Evolutionary conservation across 345 rosid genomes (phyloP), one percentile per base, ranked within the genome.

Genomic region (Eucalyptus curtisii): DNA sequence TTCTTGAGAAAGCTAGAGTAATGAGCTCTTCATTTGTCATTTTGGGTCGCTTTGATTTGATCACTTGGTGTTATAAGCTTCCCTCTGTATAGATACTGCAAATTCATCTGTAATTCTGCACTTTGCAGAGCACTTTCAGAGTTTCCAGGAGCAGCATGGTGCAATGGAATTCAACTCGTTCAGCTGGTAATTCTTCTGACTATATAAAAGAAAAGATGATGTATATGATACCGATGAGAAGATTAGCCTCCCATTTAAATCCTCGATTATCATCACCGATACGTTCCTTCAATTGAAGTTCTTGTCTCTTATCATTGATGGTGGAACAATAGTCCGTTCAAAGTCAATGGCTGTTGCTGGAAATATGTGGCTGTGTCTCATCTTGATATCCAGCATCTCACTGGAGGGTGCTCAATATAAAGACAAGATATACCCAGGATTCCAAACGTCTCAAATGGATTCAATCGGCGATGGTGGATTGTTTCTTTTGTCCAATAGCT

Each of bases 371-470:
- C 89, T 25, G 40, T 94, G 90, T 57, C 61, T 93, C 55, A 24
- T 91, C 25, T 66, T 91, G 85, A 31, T 89, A n/a, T 89, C 91
- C 19, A 90, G 91, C 71, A 88, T 88, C 87, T 92, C 92, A 33
- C 89, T 61, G 92, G 96, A 94, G 12, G 89, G 96, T 88, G 45
- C 88, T 88, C 91, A 52, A 49, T 61, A 3, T 33, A 80, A 1
- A 7, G 97, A 95, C 49, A 91, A 52, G 61, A 91, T 97, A 86
- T 2, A 19, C 71, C 96, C 95, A 7, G 95, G 93, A 19, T 94
- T 92, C 88, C 89, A 55, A 90, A 96, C 98, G 82, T 87, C 98
- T 91, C 94, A 91, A 82, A 97, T 98, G 99, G 93, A 87, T 71
- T 95, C 93, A 92, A 93, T 98, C 66, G 95, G 91, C 88, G 90